Conservation (phyloP, 2,329 filamentous ascomycete species). For the Trichophyton schoenleinii region DNA sequence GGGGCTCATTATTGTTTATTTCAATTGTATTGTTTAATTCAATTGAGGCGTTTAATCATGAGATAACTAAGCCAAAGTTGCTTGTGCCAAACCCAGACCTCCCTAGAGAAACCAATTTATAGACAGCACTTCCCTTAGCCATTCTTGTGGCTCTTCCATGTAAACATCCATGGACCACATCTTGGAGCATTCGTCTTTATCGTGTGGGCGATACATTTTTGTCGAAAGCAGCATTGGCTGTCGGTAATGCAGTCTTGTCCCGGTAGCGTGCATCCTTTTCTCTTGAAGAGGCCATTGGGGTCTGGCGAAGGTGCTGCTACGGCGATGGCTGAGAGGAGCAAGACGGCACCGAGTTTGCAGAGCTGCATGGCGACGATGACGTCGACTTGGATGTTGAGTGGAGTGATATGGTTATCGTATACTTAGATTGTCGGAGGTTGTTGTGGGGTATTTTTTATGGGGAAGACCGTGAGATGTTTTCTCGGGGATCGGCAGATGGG, state of each 20-base stretch:
- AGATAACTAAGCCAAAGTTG: neutral
- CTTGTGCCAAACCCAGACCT: neutral
- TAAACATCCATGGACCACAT: neutral
- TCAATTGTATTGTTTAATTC: neutral
- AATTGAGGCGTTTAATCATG: neutral
- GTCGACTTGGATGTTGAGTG: too few relatives aligned
- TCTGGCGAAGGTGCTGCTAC: neutral
- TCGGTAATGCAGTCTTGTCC: neutral
- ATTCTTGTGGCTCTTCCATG: too few relatives aligned
- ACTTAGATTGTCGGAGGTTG: neutral
- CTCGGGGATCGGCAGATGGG: neutral
- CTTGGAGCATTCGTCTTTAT: neutral
- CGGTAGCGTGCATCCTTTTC: neutral
- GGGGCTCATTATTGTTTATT: neutral
- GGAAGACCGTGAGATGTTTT: neutral
- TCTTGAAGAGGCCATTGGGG: neutral
- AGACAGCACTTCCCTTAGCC: too few relatives aligned
- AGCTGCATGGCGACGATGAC: neutral
- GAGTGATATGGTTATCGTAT: too few relatives aligned
- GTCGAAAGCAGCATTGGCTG: neutral
- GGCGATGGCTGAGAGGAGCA: neutral
- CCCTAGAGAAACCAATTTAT: too few relatives aligned
- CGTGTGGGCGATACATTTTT: neutral
- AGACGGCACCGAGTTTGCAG: neutral
- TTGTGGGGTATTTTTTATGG: neutral